A percentile compares a stretch with the other conserved stretches of the same genome.
These are phyloP conservation scores for Mitragyna speciosa DNA, from an alignment of 257 asterid species.

Conservation along the genomic window DNA sequence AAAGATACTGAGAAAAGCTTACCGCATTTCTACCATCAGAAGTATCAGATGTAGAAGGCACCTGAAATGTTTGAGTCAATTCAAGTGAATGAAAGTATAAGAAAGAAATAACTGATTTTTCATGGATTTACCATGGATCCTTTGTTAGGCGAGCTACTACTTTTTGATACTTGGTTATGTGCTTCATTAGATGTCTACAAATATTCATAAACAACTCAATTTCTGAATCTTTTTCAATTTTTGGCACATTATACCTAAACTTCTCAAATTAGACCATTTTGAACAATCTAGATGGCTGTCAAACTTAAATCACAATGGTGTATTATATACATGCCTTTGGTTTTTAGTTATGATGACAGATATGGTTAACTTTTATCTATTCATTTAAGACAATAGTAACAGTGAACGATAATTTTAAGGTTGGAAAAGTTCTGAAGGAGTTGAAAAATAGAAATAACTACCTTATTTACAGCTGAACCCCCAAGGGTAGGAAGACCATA, in stretches of 20 bases:
- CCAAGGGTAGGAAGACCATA: constrained; percentile 70
- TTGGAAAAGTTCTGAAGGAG: not conserved
- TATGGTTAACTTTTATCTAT: not conserved
- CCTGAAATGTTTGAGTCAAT: constrained; percentile 26
- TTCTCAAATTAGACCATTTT: too few species aligned
- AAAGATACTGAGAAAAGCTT: constrained; percentile 25
- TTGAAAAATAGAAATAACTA: constrained; percentile 10
- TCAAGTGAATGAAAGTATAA: not conserved
- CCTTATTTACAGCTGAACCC: constrained; percentile 52
- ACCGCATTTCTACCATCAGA: constrained; percentile 54
- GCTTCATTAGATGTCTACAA: constrained; percentile 9
- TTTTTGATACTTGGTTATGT: constrained; percentile 5
- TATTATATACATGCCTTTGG: not conserved
- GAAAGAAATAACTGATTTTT: not conserved
- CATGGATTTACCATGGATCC: constrained; percentile 12
- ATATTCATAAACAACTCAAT: not conserved
- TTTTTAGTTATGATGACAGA: not conserved
- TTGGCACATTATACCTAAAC: not conserved
- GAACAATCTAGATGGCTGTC: too few species aligned
- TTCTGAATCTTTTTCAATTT: not conserved
- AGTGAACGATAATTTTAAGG: not conserved
- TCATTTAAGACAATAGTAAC: not conserved
- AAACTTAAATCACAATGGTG: not conserved
- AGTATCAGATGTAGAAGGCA: constrained; percentile 28
- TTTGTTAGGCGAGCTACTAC: not conserved